phyloP scores from a whole-genome alignment of 371 early-diverging fungal species.

The Phascolomyces articulosus region DNA sequence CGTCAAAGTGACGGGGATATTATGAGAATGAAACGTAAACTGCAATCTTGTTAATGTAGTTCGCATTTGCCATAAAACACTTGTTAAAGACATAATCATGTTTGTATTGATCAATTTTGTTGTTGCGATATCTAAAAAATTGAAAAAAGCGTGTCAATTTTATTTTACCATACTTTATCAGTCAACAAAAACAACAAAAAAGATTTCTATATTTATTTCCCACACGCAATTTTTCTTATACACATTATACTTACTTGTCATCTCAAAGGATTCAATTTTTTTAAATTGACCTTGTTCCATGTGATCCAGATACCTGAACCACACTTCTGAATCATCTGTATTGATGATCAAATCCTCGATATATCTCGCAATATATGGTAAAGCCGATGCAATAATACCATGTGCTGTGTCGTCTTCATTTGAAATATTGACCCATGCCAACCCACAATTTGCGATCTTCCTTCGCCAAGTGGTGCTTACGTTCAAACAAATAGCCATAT shows the following conservation, averaged over 20 bases:
- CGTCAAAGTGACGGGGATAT: neutral
- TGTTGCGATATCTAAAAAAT: neutral
- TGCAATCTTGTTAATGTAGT: neutral
- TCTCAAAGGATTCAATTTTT: neutral
- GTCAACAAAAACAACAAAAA: no score
- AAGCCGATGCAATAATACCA: neutral
- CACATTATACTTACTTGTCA: neutral
- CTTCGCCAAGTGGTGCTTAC: conserved; percentile 3
- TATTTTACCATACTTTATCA: no score
- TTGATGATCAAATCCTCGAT: neutral
- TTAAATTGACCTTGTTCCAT: neutral
- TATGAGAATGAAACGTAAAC: neutral
- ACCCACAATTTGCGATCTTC: neutral
- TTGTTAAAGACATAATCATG: neutral
- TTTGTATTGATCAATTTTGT: neutral
- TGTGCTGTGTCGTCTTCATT: neutral
- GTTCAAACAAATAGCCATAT: conserved; percentile 2
- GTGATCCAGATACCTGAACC: neutral
- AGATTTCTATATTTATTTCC: no score
- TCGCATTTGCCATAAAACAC: neutral
- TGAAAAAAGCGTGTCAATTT: no score
- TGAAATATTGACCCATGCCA: conserved; percentile 2
- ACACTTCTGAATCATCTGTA: neutral
- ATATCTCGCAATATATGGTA: neutral
- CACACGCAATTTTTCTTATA: neutral